Conservation (phyloP, 2,329 filamentous ascomycete species). For the Exophiala sp. region DNA sequence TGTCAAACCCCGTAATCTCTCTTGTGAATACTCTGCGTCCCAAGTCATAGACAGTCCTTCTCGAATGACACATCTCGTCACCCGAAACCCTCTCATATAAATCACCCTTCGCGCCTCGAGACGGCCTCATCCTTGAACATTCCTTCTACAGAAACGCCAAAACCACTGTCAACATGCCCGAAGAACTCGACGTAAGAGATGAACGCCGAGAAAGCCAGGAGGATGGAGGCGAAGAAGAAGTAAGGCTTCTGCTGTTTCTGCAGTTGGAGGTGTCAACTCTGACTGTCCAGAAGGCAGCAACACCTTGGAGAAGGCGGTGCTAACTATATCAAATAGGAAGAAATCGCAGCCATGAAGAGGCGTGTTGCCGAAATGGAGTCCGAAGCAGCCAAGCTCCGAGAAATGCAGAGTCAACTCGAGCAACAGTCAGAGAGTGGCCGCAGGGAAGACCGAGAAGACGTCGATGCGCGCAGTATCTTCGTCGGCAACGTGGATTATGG, state of each 20-base stretch:
- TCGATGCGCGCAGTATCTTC: constrained; percentile 93
- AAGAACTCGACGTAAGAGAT: constrained; percentile 36
- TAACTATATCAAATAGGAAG: constrained; percentile 48
- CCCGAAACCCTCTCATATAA: background rate
- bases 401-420: constrained; percentile 82
- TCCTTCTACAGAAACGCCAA: background rate
- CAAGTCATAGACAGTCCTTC: background rate
- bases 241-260: constrained; percentile 26
- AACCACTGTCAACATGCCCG: constrained; percentile 25
- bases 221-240: constrained; percentile 43
- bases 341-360: constrained; percentile 81
- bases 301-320: constrained; percentile 2
- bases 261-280: no score
- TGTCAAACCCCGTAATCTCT: background rate
- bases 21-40: background rate
- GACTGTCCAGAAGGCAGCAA: background rate
- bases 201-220: constrained; percentile 37
- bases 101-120: background rate
- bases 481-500: constrained; percentile 98
- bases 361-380: constrained; percentile 86
- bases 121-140: background rate
- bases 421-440: constrained; percentile 69
- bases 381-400: constrained; percentile 75
- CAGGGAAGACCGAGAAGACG: constrained; percentile 88
- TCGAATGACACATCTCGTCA: background rate